Evolutionary conservation across 1,284 basidiomycete species (phyloP).

Genomic region (Vanrija sp.): DNA sequence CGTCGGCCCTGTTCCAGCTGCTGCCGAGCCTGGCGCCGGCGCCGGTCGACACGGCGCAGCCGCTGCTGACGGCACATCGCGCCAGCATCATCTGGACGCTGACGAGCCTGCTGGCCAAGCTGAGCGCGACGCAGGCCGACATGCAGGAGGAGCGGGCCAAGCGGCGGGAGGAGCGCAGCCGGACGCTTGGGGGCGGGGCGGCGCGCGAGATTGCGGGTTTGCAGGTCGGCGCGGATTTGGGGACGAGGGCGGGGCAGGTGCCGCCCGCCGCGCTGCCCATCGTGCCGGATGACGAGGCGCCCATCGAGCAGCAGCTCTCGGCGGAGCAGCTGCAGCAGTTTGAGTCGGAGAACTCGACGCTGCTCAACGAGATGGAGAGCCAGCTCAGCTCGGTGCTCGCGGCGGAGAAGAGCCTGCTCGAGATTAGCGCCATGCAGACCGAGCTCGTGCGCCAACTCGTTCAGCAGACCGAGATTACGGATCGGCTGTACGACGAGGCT

Average conservation of each 20-base stretch:
- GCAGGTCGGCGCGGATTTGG: constrained; percentile 2
- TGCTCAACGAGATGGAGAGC: constrained; percentile 53
- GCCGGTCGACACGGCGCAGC: constrained; percentile 21
- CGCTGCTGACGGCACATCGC: constrained; percentile 52
- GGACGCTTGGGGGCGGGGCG: constrained; percentile 40
- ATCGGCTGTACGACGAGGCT: constrained; percentile 54
- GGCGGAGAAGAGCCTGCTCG: constrained; percentile 54
- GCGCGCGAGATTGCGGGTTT: constrained; percentile 26
- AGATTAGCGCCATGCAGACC: constrained; percentile 56
- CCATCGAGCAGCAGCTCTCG: constrained; percentile 41
- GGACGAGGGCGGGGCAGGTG: background rate
- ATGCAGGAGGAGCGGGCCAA: constrained; percentile 53
- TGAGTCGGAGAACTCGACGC: constrained; percentile 53
- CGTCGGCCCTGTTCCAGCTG: constrained; percentile 30
- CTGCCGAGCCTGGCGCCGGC: constrained; percentile 44
- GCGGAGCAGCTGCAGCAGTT: constrained; percentile 54
- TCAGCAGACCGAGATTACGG: constrained; percentile 55
- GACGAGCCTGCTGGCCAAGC: constrained; percentile 49
- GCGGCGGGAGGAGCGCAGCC: constrained; percentile 41
- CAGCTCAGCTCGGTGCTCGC: constrained; percentile 52
- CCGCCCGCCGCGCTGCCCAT: constrained; percentile 11
- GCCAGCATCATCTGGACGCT: constrained; percentile 53
- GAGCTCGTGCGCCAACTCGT: constrained; percentile 55
- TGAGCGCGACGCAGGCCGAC: constrained; percentile 48
- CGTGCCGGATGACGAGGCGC: constrained; percentile 26